Conservation (phyloP, 495 filamentous ascomycete species). For the Xylaria longipes region DNA sequence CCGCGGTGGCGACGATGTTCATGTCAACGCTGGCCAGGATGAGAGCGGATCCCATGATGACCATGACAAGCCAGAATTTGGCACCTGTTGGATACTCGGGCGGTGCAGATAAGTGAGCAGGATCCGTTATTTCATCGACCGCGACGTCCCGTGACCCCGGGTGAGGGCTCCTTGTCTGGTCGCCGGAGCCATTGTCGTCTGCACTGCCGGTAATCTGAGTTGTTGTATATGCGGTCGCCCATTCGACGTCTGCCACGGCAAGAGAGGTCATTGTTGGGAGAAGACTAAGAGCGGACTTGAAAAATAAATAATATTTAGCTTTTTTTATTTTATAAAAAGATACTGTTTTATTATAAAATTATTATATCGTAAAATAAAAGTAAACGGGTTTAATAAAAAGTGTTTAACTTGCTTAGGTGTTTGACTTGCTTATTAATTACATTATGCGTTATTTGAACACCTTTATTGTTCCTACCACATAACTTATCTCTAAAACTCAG, state of each 20-base stretch:
- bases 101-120: not conserved
- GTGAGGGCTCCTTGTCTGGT: not conserved
- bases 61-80: slow-evolving; percentile 13
- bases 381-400: too few relatives aligned
- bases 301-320: too few relatives aligned
- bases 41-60: not conserved
- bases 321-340: too few relatives aligned
- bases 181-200: not conserved
- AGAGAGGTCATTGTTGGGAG: not conserved
- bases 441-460: too few relatives aligned
- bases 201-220: not conserved
- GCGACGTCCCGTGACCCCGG: not conserved
- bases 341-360: too few relatives aligned
- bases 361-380: too few relatives aligned
- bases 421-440: too few relatives aligned
- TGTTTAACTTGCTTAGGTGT: too few relatives aligned
- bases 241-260: not conserved
- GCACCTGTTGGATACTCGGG: slow-evolving; percentile 4
- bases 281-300: not conserved
- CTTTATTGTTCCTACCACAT: not conserved
- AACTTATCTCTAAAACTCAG: not conserved
- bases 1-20: slow-evolving; percentile 48
- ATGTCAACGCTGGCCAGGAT: slow-evolving; percentile 26
- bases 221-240: not conserved
- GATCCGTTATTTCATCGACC: not conserved